Evolutionary conservation across 2,329 filamentous ascomycete genomes (phyloP), one percentile per base, ranked within the genome.

Genomic region (Xylariaceae sp.): DNA sequence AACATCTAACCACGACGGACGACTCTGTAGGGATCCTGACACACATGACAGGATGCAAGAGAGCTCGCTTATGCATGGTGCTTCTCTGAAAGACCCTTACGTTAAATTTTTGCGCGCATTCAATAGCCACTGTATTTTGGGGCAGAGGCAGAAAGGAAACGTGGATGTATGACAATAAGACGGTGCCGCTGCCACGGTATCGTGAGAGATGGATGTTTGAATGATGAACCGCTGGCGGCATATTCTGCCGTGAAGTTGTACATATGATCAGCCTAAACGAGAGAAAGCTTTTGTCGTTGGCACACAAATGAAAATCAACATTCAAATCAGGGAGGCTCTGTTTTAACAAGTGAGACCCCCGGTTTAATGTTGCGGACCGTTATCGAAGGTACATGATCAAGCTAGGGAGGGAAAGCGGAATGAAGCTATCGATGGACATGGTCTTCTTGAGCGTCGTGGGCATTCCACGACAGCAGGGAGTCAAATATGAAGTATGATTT

Each of bases 391-490:
- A 11, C 22, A 11, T 26, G 22, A 26, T 6, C 15, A 19, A 9
- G 19, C 26, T 24, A 28, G 31, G 22, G 9, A 41, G 33, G 45
- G 30, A 30, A 37, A 34, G 24, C 39, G 43, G 42, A 41, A 48
- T 49, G 41, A 36, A 38, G 28, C 43, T 37, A 28, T 26, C 18
- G 37, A 24, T 18, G 28, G 38, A 42, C 34, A 39, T 48, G 36
- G 40, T 34, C 48, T 44, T 35, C 29, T 13, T 15, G 15, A 31
- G 33, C 30, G 18, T 34, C 38, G 18, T 44, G 34, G 46, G 37
- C 53, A 53, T 54, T 57, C 53, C 56, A 55, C 51, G 52, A 56
- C 52, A 54, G 38, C 39, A 53, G 43, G 45, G 48, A 46, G 39
- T 29, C 24, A 41, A 33, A 45, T 51, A 41, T 41, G 42, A 44